Evolutionary conservation across 1,139 yeast species (phyloP).

Genomic region (Pichia cactophila): DNA sequence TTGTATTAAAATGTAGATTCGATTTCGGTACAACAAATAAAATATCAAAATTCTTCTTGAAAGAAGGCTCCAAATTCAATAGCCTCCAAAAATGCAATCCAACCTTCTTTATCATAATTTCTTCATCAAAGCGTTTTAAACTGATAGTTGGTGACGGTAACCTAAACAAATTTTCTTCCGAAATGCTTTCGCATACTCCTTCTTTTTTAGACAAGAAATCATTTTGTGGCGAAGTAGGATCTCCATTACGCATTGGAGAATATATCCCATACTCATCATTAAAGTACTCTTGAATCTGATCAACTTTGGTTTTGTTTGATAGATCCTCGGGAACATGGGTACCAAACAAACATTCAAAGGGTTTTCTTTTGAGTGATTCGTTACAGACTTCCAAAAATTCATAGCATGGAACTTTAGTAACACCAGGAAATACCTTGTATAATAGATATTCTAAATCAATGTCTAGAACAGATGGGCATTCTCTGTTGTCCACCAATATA

Average conservation of each 20-base stretch:
- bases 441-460: constrained; percentile 20
- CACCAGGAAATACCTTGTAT: constrained; percentile 22
- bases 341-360: constrained; percentile 23
- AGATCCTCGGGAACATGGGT: background rate
- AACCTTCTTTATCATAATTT: constrained; percentile 28
- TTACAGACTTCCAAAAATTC: constrained; percentile 19
- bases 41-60: constrained; percentile 46
- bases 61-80: constrained; percentile 48
- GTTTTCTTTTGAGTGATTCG: constrained; percentile 11
- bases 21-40: constrained; percentile 36
- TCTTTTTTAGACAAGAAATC: constrained; percentile 8
- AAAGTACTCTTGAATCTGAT: constrained; percentile 9
- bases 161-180: constrained; percentile 23
- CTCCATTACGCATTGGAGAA: constrained; percentile 21
- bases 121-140: constrained; percentile 28
- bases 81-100: constrained; percentile 46
- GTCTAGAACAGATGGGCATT: constrained; percentile 18
- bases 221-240: background rate
- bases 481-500: constrained; percentile 16
- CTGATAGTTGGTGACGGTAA: constrained; percentile 29
- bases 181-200: constrained; percentile 3
- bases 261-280: constrained; percentile 27
- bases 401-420: constrained; percentile 18
- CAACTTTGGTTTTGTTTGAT: constrained; percentile 1
- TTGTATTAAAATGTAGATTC: constrained; percentile 23